Evolutionary conservation across 495 filamentous ascomycete species (phyloP).

Genomic region (Neurospora hispaniola): DNA sequence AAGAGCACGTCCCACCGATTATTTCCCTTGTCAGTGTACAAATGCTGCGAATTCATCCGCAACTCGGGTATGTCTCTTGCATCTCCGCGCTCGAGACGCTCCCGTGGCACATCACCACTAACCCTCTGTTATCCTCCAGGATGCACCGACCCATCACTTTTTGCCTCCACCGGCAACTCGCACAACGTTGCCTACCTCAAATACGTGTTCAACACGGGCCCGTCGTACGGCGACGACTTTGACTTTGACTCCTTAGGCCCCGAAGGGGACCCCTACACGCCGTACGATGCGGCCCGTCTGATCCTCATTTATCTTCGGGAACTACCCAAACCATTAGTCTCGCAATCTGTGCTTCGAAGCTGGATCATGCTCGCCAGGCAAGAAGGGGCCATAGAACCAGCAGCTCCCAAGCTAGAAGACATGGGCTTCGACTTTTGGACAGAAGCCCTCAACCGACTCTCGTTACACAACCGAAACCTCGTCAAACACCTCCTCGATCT

Average conservation of each 20-base stretch:
- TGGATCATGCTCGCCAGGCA: slow-evolving; percentile 21
- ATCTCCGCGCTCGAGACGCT: no score
- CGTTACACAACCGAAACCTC: slow-evolving; percentile 15
- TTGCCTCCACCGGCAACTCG: slow-evolving; percentile 13
- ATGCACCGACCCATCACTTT: slow-evolving; percentile 9
- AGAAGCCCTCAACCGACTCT: slow-evolving; percentile 22
- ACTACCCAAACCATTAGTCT: slow-evolving; percentile 18
- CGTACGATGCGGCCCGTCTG: slow-evolving; percentile 17
- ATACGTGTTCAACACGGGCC: slow-evolving; percentile 11
- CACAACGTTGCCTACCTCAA: slow-evolving; percentile 15
- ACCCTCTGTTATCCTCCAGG: neutral
- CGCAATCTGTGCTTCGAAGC: slow-evolving; percentile 11
- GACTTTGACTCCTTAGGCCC: slow-evolving; percentile 4
- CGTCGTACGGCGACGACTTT: slow-evolving; percentile 17
- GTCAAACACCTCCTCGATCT: slow-evolving; percentile 17
- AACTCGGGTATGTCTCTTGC: slow-evolving; percentile 4
- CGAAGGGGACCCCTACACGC: slow-evolving; percentile 13
- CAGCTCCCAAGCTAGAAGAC: slow-evolving; percentile 12
- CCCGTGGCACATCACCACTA: neutral
- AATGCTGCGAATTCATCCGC: slow-evolving; percentile 23
- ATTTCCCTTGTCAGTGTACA: slow-evolving; percentile 18
- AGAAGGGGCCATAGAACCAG: slow-evolving; percentile 18
- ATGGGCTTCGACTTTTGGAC: slow-evolving; percentile 24
- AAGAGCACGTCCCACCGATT: slow-evolving; percentile 14
- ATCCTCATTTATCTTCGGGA: slow-evolving; percentile 17